Base-by-base conservation (phyloP, 257 asterid species). In the Solanum bukasovii region DNA sequence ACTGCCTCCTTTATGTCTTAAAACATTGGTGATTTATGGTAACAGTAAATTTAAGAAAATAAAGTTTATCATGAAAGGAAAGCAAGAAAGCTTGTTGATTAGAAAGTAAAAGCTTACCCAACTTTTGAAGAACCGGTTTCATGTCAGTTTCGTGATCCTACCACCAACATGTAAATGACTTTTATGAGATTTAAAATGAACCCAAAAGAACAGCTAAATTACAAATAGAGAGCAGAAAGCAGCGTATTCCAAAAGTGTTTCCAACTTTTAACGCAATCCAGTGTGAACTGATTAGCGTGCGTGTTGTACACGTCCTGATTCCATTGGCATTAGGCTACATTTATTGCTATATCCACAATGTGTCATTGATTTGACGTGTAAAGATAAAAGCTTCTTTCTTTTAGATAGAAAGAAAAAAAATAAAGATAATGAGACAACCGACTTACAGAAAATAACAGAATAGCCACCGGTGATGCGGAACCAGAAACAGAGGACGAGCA, bases 371-470 rank as follows among this genome's bases (percentile, higher is more conserved):
- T 44, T 14, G 72, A 79, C n/a, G 33, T 67, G 35, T 9, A 52
- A 20, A 52, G 23, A 20, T 38, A 29, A 49, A 63, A 27, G 35
- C 84, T 35, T 29, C 82, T 21, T 35, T 40, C 82, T 21, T 10
- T 49, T 14, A 81, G 42, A 63, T 31, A 9, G 67, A 42, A 75
- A 75, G 37, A 67, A 9, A 6, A 44, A 56, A 65, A 59, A 70
- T 35, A 31, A 72, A 73, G 61, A 34, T 20, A 52, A 59, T 68
- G 52, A 44, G 59, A 44, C 49, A 38, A 40, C 9, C 25, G 74
- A 90, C 98, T 92, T 90, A 95, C 97, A 81, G 93, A 86, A 90
- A 93, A 94, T 89, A 96, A 84, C 87, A 96, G 89, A 87, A 96
- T 92, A 85, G 95, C 95, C 88, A 92, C 90, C 83, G 98, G 99